Percentiles rank a stretch among this genome's conserved stretches.
These are phyloP conservation scores for Nitzschia sp. DNA, from an alignment of 108 stramenopile species.

Conservation along the genomic window DNA sequence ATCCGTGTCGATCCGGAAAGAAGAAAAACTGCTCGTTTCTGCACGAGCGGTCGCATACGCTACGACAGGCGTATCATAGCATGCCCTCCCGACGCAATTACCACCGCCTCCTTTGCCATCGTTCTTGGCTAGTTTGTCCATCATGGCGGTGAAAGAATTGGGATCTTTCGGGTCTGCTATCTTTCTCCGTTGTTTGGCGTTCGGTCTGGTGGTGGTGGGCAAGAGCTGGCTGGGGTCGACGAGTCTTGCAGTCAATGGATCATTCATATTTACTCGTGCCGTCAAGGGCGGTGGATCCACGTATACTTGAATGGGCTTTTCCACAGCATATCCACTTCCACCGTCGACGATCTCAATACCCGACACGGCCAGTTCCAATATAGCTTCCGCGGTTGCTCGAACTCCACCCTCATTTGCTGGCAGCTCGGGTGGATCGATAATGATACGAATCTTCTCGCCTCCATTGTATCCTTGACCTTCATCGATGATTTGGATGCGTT, in stretches of 20 bases:
- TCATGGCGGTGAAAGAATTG: slow-evolving; percentile 12
- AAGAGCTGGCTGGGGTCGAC: slow-evolving; percentile 33
- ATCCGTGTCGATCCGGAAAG: slow-evolving; percentile 39
- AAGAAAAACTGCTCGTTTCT: slow-evolving; percentile 44
- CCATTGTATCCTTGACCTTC: slow-evolving; percentile 68
- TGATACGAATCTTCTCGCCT: slow-evolving; percentile 47
- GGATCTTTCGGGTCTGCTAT: slow-evolving; percentile 29
- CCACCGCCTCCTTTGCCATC: slow-evolving; percentile 37
- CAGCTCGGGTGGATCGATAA: slow-evolving; percentile 57
- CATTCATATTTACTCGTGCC: slow-evolving; percentile 54
- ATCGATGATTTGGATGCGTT: slow-evolving; percentile 58
- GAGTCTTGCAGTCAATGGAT: slow-evolving; percentile 45
- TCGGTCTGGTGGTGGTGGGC: slow-evolving; percentile 24
- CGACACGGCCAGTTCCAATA: slow-evolving; percentile 67
- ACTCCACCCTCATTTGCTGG: slow-evolving; percentile 42
- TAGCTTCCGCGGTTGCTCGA: slow-evolving; percentile 58
- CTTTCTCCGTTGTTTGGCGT: slow-evolving; percentile 19
- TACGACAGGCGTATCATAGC: slow-evolving; percentile 49
- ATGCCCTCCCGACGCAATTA: slow-evolving; percentile 52
- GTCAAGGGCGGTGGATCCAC: slow-evolving; percentile 76
- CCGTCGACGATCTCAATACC: slow-evolving; percentile 61
- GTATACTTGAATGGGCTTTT: slow-evolving; percentile 57
- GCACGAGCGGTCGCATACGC: slow-evolving; percentile 38
- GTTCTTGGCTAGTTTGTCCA: slow-evolving; percentile 25
- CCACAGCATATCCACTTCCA: slow-evolving; percentile 84